phyloP scores from a whole-genome alignment of 1,284 basidiomycete species.

The Sporisorium scitamineum region DNA sequence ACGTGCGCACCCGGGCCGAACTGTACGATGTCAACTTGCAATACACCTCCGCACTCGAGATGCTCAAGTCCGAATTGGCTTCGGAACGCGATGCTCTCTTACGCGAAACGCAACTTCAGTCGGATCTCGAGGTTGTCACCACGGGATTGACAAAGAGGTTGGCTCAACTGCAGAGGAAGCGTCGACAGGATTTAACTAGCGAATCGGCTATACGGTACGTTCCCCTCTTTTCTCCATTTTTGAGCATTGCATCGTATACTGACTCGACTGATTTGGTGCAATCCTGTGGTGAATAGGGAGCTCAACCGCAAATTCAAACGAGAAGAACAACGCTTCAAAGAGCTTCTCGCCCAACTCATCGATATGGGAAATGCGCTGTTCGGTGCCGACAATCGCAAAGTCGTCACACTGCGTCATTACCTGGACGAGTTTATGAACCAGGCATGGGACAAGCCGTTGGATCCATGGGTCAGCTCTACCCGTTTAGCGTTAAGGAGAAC shows the following conservation, averaged over 20 bases:
- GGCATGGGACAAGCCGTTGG: conserved; percentile 43
- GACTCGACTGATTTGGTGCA: not conserved
- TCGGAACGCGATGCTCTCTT: conserved; percentile 30
- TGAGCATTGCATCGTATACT: not conserved
- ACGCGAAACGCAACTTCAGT: conserved; percentile 30
- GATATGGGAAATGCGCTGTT: conserved; percentile 34
- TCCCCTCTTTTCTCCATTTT: not conserved
- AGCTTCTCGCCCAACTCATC: conserved; percentile 33
- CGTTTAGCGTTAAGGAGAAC: conserved; percentile 25
- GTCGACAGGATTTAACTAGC: conserved; percentile 20
- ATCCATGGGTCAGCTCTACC: conserved; percentile 41
- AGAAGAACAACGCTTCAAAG: conserved; percentile 26
- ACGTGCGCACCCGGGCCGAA: conserved; percentile 37
- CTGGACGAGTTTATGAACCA: conserved; percentile 49
- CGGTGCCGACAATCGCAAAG: conserved; percentile 22
- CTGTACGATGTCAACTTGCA: conserved; percentile 36
- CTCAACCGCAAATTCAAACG: conserved; percentile 25
- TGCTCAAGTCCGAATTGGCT: conserved; percentile 19
- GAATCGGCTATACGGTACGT: conserved; percentile 34
- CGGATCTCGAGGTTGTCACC: conserved; percentile 27
- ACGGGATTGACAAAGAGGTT: conserved; percentile 24
- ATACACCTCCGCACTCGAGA: conserved; percentile 24
- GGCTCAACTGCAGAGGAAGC: conserved; percentile 25
- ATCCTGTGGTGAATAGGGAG: conserved; percentile 17
- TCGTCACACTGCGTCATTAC: conserved; percentile 35